Evolutionary conservation across 2,329 filamentous ascomycete genomes (phyloP).

Genomic region (Didymellaceae sp.): DNA sequence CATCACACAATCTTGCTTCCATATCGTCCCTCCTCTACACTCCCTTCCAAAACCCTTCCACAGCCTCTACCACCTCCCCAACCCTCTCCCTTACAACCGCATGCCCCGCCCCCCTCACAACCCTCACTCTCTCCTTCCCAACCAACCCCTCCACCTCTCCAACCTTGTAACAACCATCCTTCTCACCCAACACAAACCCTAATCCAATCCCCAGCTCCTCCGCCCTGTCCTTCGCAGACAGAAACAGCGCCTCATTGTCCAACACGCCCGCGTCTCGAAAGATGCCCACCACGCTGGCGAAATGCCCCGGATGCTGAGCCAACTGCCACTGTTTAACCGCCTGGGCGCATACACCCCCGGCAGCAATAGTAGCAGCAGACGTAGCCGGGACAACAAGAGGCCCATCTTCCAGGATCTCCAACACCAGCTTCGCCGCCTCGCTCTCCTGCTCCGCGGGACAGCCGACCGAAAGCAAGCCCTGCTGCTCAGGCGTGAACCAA

Average conservation of each 20-base stretch:
- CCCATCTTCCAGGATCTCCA: constrained; percentile 55
- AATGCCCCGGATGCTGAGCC: constrained; percentile 55
- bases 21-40: not conserved
- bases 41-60: constrained; percentile 38
- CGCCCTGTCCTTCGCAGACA: constrained; percentile 33
- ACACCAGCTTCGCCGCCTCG: constrained; percentile 46
- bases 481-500: not conserved
- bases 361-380: constrained; percentile 55
- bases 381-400: constrained; percentile 49
- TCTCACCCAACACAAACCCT: constrained; percentile 47
- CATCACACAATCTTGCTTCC: not conserved
- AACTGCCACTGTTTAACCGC: constrained; percentile 59
- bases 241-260: constrained; percentile 48
- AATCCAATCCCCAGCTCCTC: constrained; percentile 44
- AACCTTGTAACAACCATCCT: too few species aligned
- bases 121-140: too few species aligned
- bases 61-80: constrained; percentile 45
- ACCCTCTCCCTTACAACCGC: constrained; percentile 49
- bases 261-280: constrained; percentile 56
- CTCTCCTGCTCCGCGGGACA: constrained; percentile 27
- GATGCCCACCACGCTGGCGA: constrained; percentile 54
- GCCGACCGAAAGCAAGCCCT: not conserved
- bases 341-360: constrained; percentile 56
- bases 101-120: constrained; percentile 51
- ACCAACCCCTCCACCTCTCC: too few species aligned